A percentile compares a stretch with the other conserved stretches of the same genome.
phyloP scores from a whole-genome alignment of 805 yeast genomes.

The Kodamaea kaohsiungensis region DNA sequence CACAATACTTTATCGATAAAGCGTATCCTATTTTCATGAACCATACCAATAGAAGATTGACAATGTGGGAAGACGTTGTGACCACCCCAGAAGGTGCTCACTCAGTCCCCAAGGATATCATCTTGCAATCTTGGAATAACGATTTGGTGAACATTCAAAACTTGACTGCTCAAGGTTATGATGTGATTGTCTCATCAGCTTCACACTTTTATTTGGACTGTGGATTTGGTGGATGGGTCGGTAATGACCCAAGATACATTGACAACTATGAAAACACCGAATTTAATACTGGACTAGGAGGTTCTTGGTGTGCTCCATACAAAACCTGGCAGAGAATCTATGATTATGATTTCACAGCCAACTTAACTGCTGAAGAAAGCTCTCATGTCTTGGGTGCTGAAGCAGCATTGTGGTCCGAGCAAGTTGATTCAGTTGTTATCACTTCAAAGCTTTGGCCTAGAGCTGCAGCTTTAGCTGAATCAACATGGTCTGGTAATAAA shows the following conservation, averaged over 20 bases:
- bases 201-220: slow-evolving; percentile 41
- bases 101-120: slow-evolving; percentile 30
- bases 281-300: slow-evolving; percentile 33
- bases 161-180: slow-evolving; percentile 36
- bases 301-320: slow-evolving; percentile 46
- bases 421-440: slow-evolving; percentile 31
- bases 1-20: slow-evolving; percentile 36
- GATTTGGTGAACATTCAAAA: slow-evolving; percentile 22
- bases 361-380: slow-evolving; percentile 29
- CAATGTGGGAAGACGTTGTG: slow-evolving; percentile 44
- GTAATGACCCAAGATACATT: slow-evolving; percentile 36
- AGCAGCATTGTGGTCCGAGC: slow-evolving; percentile 43
- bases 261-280: slow-evolving; percentile 21
- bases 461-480: slow-evolving; percentile 43
- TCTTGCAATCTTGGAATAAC: slow-evolving; percentile 38
- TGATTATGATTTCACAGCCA: slow-evolving; percentile 32
- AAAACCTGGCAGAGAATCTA: slow-evolving; percentile 46
- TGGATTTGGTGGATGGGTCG: slow-evolving; percentile 39
- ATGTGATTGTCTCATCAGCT: slow-evolving; percentile 37
- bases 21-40: slow-evolving; percentile 34
- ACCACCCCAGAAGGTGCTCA: slow-evolving; percentile 23
- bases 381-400: slow-evolving; percentile 39
- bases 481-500: slow-evolving; percentile 43
- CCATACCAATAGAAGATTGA: slow-evolving; percentile 23
- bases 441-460: slow-evolving; percentile 41